Percentiles rank a stretch among this genome's conserved stretches.
These are phyloP conservation scores for Aplosporella prunicola DNA, from an alignment of 2,329 filamentous ascomycete genomes.

Conservation along the genomic window DNA sequence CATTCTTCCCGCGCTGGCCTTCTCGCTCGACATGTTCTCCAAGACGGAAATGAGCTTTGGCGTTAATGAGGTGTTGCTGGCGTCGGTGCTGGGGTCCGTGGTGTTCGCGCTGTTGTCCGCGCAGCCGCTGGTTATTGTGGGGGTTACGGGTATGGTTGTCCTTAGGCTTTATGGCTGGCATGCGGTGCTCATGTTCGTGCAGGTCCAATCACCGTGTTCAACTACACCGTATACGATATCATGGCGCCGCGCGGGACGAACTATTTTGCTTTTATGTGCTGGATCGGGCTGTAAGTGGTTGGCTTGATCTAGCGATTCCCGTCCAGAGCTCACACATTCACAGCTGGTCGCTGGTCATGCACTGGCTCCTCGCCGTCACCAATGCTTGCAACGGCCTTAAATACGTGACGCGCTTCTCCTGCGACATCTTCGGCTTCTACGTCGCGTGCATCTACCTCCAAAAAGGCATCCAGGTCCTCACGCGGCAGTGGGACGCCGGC, in stretches of 20 bases:
- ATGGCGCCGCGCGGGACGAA: slow-evolving; percentile 67
- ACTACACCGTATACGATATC: slow-evolving; percentile 89
- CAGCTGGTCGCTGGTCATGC: slow-evolving; percentile 74
- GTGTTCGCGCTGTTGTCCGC: slow-evolving; percentile 73
- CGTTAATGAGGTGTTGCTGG: slow-evolving; percentile 82
- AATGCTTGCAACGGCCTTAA: slow-evolving; percentile 84
- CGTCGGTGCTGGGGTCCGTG: slow-evolving; percentile 72
- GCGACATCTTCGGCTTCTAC: slow-evolving; percentile 91
- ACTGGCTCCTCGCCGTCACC: slow-evolving; percentile 72
- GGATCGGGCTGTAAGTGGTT: slow-evolving; percentile 67
- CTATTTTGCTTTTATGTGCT: slow-evolving; percentile 84
- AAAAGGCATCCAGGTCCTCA: slow-evolving; percentile 80
- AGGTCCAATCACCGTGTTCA: slow-evolving; percentile 94
- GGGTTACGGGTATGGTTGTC: slow-evolving; percentile 67
- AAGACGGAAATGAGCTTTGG: slow-evolving; percentile 79
- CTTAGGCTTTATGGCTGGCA: no score
- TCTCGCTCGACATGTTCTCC: slow-evolving; percentile 87
- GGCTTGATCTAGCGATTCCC: no score
- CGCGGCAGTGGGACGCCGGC: slow-evolving; percentile 56
- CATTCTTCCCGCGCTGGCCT: slow-evolving; percentile 77
- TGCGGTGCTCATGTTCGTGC: slow-evolving; percentile 10
- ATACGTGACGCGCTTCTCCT: slow-evolving; percentile 84
- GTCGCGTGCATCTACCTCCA: slow-evolving; percentile 87
- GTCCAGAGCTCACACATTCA: no score
- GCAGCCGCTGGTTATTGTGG: slow-evolving; percentile 83